Base-by-base conservation (phyloP, 208 protist species). In the Acanthamoeba quina region DNA sequence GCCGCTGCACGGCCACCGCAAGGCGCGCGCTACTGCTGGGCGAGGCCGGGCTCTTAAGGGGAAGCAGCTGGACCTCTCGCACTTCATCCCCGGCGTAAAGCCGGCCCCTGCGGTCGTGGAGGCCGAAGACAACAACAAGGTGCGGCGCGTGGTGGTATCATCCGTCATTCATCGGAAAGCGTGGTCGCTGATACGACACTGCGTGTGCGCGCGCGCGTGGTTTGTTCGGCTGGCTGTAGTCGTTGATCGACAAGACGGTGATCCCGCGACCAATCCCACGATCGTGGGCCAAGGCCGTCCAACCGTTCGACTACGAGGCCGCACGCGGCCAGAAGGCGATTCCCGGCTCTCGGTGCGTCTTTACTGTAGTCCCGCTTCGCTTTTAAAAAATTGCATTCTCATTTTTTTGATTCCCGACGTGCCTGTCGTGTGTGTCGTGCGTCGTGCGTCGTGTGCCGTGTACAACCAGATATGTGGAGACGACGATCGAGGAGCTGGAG, bases 211-310 rank as follows among this genome's bases (percentile, higher is more conserved):
- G n/a, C n/a, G n/a, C n/a, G 41, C 4, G 41, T 44, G 41, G 41
- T 44, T 5, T 34, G 31, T 13, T 1, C n/a, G 3, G 29, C 5
- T 29, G 5, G 21, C 19, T 11, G 72, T 26, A 86, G 49, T 29
- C 78, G 41, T 26, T n/a, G 78, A 86, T 86, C 29, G 78, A 86
- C 49, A 86, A 86, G 29, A 86, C 78, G 5, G 31, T 86, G n/a
- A 86, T 86, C 44, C 78, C 78, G 24, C 78, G 78, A 5, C 78
- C 78, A 4, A 86, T 86, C 26, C 78, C 78, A 3, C 78, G 78
- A 29, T 86, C 78, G 78, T 86, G 78, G 78, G 78, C 78, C 78
- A 86, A 86, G 78, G 47, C 49, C 78, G 31, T 86, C 24, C 78
- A 86, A 31, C 78, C 78, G 41, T 86, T 86, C 78, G 78, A 86